Conservation (phyloP, 176 grass and related monocot species). For the Paspalum notatum region DNA sequence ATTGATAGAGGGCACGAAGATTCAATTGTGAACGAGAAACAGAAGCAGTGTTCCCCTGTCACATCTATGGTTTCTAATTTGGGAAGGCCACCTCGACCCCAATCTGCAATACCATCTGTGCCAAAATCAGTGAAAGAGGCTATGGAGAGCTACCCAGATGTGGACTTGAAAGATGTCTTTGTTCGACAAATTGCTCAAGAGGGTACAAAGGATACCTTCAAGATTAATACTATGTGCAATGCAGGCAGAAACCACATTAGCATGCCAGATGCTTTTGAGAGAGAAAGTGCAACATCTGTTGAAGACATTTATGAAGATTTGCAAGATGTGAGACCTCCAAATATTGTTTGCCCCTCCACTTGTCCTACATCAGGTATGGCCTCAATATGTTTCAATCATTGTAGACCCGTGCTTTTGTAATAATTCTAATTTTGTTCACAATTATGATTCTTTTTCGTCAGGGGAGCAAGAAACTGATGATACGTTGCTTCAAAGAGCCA, state of each 20-base stretch:
- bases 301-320: conserved; percentile 89
- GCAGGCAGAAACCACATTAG: conserved; percentile 30
- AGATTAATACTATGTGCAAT: conserved; percentile 15
- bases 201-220: conserved; percentile 27
- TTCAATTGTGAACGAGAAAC: conserved; percentile 39
- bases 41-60: conserved; percentile 34
- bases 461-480: conserved; percentile 60
- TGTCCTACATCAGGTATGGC: conserved; percentile 34
- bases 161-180: conserved; percentile 30
- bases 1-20: conserved; percentile 66
- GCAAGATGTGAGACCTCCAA: conserved; percentile 43
- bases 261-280: conserved; percentile 38
- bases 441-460: conserved; percentile 28
- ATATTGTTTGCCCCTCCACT: background rate
- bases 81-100: conserved; percentile 66
- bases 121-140: conserved; percentile 45
- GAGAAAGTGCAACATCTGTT: conserved; percentile 56
- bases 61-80: conserved; percentile 49
- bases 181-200: conserved; percentile 31
- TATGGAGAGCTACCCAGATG: conserved; percentile 34
- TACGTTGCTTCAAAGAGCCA: conserved; percentile 56
- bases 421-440: background rate
- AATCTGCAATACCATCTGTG: conserved; percentile 45
- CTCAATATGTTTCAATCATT: background rate
- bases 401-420: background rate